Evolutionary conservation across 2,329 filamentous ascomycete genomes (phyloP).

Genomic region (Coniosporium tulheliwenetii): DNA sequence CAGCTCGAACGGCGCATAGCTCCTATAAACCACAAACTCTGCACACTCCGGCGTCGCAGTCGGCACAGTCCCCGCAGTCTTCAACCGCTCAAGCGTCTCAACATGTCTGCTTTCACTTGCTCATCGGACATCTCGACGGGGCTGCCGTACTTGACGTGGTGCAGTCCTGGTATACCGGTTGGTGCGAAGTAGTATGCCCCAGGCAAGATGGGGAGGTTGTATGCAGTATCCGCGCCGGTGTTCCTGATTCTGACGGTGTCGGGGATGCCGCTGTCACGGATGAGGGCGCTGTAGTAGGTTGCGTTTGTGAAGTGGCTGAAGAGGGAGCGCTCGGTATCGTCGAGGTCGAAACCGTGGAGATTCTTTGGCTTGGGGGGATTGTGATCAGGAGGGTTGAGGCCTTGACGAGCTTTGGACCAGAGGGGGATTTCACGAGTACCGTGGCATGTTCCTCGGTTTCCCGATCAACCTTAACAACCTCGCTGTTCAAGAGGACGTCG

Average conservation of each 20-base stretch:
- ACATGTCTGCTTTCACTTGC: conserved; percentile 8
- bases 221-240: conserved; percentile 11
- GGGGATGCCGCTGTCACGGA: conserved; percentile 23
- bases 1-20: conserved; percentile 13
- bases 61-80: background rate
- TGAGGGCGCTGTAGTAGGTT: conserved; percentile 22
- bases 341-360: conserved; percentile 22
- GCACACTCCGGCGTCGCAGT: conserved; percentile 3
- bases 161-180: conserved; percentile 7
- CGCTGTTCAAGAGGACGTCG: conserved; percentile 12
- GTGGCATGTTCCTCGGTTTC: conserved; percentile 6
- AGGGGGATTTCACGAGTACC: conserved; percentile 15
- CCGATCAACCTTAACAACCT: conserved; percentile 9
- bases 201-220: conserved; percentile 15
- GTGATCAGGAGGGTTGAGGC: conserved; percentile 26
- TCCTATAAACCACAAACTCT: conserved; percentile 8
- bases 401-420: conserved; percentile 15
- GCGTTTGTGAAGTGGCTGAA: conserved; percentile 23
- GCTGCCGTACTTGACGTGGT: conserved; percentile 8
- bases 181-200: conserved; percentile 11
- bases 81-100: conserved; percentile 6
- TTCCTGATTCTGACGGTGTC: conserved; percentile 11
- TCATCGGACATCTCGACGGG: conserved; percentile 3
- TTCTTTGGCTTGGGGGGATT: conserved; percentile 24
- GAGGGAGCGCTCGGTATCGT: conserved; percentile 14